Conservation (phyloP, 148 eudicot genomes). For the Fagopyrum esculentum region DNA sequence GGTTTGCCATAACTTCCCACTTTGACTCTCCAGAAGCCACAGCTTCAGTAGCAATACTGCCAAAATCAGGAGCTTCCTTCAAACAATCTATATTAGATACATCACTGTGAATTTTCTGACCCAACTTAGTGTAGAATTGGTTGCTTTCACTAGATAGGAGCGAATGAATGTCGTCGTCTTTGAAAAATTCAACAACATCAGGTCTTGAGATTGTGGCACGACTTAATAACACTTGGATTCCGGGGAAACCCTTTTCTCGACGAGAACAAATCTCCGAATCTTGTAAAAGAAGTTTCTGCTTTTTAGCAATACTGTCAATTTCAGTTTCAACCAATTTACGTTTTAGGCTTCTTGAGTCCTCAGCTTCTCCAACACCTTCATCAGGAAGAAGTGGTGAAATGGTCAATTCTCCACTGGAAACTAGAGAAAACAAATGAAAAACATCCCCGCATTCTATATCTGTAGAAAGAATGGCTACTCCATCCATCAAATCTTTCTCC, state of each 20-base stretch:
- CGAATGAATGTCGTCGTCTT: conserved; percentile 24
- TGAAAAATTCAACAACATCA: conserved; percentile 34
- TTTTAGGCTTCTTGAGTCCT: conserved; percentile 62
- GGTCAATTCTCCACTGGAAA: conserved; percentile 65
- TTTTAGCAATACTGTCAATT: conserved; percentile 32
- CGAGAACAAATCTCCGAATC: conserved; percentile 64
- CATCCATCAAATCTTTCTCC: conserved; percentile 66
- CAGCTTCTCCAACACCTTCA: conserved; percentile 90
- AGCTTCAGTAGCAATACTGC: conserved; percentile 22
- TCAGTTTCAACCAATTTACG: conserved; percentile 51
- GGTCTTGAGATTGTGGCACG: conserved; percentile 39
- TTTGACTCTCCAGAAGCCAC: conserved; percentile 39
- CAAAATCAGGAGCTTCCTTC: conserved; percentile 36
- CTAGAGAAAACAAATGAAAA: conserved; percentile 54
- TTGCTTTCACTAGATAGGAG: conserved; percentile 29
- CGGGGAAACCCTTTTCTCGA: conserved; percentile 94
- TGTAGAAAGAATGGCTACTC: conserved; percentile 41
- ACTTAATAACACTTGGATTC: conserved; percentile 51
- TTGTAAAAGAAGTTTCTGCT: conserved; percentile 28
- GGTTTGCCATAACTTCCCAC: conserved; percentile 73
- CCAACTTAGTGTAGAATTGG: conserved; percentile 24
- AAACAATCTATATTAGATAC: conserved; percentile 22
- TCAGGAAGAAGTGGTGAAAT: conserved; percentile 66
- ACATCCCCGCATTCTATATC: conserved; percentile 90
- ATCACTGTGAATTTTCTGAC: conserved; percentile 24